Evolutionary conservation across 495 filamentous ascomycete species (phyloP).

Genomic region (Aspergillus affinis): DNA sequence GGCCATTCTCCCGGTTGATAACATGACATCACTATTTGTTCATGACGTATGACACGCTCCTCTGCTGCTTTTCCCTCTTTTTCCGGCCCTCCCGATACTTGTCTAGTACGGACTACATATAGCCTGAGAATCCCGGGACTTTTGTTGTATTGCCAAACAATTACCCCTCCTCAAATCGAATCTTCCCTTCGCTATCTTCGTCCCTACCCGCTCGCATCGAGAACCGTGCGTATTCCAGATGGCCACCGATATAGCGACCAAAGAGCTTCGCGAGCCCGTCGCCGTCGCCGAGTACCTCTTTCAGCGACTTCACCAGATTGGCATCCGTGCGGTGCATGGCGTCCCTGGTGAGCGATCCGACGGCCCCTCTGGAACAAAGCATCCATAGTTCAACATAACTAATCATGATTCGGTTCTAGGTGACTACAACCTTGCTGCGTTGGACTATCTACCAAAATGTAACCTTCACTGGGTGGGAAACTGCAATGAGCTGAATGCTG

Average conservation of each 20-base stretch:
- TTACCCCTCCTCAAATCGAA: background rate
- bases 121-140: background rate
- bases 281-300: slow-evolving; percentile 64
- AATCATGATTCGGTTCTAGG: slow-evolving; percentile 14
- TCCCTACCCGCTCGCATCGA: background rate
- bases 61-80: slow-evolving; percentile 9
- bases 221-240: slow-evolving; percentile 22
- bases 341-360: slow-evolving; percentile 56
- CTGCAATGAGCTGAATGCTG: slow-evolving; percentile 67
- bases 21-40: slow-evolving; percentile 42
- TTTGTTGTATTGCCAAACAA: background rate
- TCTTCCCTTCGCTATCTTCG: background rate
- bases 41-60: slow-evolving; percentile 26
- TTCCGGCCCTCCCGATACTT: background rate
- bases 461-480: slow-evolving; percentile 68
- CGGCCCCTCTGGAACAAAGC: background rate
- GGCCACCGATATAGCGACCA: slow-evolving; percentile 53
- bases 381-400: background rate
- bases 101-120: background rate
- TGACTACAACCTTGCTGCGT: slow-evolving; percentile 52
- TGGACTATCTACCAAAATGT: slow-evolving; percentile 62
- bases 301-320: slow-evolving; percentile 60
- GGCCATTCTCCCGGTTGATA: background rate
- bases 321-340: slow-evolving; percentile 61
- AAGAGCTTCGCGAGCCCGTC: slow-evolving; percentile 54